Evolutionary conservation across 768 basidiomycete genomes (phyloP).

Genomic region (Naganishia antarctica): DNA sequence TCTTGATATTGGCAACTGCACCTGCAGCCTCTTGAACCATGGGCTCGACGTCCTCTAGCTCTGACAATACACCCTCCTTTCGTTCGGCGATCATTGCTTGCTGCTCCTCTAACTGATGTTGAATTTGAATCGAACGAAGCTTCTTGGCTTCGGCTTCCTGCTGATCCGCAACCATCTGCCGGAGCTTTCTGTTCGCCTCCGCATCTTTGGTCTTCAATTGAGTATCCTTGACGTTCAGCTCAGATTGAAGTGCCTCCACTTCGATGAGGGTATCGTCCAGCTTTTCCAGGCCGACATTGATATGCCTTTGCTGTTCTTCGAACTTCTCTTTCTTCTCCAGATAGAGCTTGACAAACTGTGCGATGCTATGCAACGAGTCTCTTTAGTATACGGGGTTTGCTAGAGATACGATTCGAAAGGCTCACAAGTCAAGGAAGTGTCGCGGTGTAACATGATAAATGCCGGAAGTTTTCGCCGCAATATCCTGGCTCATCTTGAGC

Average conservation of each 20-base stretch:
- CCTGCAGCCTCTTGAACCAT: conserved; percentile 90
- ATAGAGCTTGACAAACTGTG: conserved; percentile 91
- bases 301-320: conserved; percentile 96
- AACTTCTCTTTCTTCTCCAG: conserved; percentile 95
- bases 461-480: conserved; percentile 88
- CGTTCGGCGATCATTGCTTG: conserved; percentile 84
- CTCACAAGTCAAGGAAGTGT: conserved; percentile 98
- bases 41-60: conserved; percentile 95
- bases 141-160: conserved; percentile 99
- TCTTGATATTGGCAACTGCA: conserved; percentile 95
- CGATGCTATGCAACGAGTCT: conserved; percentile 60
- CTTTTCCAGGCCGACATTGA: conserved; percentile 97
- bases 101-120: conserved; percentile 85
- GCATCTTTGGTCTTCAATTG: conserved; percentile 89
- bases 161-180: conserved; percentile 96
- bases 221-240: conserved; percentile 84
- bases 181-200: conserved; percentile 94
- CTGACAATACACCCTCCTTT: conserved; percentile 80
- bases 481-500: conserved; percentile 78
- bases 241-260: conserved; percentile 91
- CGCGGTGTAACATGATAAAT: conserved; percentile 95
- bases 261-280: conserved; percentile 91
- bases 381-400: background rate
- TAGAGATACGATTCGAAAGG: conserved; percentile 26
- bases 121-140: conserved; percentile 89